A percentile compares a stretch with the other conserved stretches of the same genome.
These are phyloP conservation scores for Incumbomyces lentus DNA, from an alignment of 2,329 filamentous ascomycete genomes.

Conservation along the genomic window DNA sequence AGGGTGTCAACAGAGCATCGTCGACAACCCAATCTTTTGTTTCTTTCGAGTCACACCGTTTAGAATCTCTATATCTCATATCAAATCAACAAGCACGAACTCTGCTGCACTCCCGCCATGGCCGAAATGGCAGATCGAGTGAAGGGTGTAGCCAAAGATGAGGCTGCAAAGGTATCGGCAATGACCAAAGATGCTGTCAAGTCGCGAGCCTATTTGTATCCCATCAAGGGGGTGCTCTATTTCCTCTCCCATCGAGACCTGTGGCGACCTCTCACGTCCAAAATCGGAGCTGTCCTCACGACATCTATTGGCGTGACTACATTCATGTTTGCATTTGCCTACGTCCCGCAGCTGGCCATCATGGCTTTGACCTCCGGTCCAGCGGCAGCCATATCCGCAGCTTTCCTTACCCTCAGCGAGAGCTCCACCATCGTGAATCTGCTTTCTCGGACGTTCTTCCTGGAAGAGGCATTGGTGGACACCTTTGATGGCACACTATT, in stretches of 20 bases:
- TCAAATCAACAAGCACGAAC: neutral
- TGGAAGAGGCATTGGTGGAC: constrained; percentile 74
- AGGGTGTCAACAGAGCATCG: too few relatives aligned
- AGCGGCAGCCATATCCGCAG: constrained; percentile 50
- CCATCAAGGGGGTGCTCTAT: constrained; percentile 60
- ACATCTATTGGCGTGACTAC: constrained; percentile 63
- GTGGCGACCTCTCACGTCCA: constrained; percentile 49
- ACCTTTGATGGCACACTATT: constrained; percentile 71
- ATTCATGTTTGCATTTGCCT: constrained; percentile 81
- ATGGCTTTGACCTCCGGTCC: constrained; percentile 77
- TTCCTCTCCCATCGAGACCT: constrained; percentile 46
- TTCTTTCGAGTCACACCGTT: too few relatives aligned
- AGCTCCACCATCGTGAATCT: constrained; percentile 41
- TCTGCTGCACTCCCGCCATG: neutral
- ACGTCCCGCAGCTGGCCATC: constrained; percentile 71
- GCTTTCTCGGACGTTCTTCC: constrained; percentile 59
- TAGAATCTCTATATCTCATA: neutral
- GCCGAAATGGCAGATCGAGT: constrained; percentile 38
- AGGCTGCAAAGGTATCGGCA: constrained; percentile 55
- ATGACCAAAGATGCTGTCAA: constrained; percentile 59
- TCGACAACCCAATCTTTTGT: too few relatives aligned
- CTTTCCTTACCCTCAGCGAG: constrained; percentile 50
- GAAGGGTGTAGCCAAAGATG: constrained; percentile 53
- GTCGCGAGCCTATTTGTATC: constrained; percentile 77
- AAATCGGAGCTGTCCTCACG: constrained; percentile 51